Base-by-base conservation (phyloP, 257 asterid species). In the Solanum virginianum region DNA sequence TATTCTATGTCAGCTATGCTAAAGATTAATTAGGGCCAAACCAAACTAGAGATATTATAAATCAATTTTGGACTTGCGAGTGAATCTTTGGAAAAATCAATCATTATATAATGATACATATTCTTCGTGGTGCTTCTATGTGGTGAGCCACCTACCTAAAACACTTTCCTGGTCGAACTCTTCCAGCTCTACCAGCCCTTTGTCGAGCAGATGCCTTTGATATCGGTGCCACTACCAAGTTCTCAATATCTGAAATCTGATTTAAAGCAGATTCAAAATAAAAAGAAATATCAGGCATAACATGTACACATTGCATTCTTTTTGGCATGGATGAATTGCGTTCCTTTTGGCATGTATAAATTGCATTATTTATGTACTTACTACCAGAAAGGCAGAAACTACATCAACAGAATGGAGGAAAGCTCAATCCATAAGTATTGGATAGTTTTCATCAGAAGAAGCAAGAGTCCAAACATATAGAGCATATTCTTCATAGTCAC, bases 101-200 rank as follows among this genome's bases (percentile, higher is more conserved):
- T 45, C 29, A 43, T 72, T 72, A 43, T 11, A n/a, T 45, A 74
- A 74, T 74, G 59, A 74, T 74, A 47, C 47, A 59, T 29, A 47
- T 74, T 39, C 82, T 77, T 77, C 26, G 13, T 51, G 82, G 63
- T 49, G 47, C 22, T 77, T 77, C 82, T 77, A 51, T 9, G 82
- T 8, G 63, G 82, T 16, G 20, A 24, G 45, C 16, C 65, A 77
- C 82, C 63, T 69, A 96, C 99, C 99, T 95, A 92, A 93, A 96
- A 90, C 99, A 96, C 88, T 95, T 96, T 80, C 99, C 99, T 0
- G 99, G 99, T 53, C 99, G 93, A 86, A 95, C 88, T 91, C 99
- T 94, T 88, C 99, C 99, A 84, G 98, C 97, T 88, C 99, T 93
- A 84, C 99, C 99, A 84, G 99, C 92, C 89, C 99, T 92, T 91